Conservation (phyloP, 2,329 filamentous ascomycete species). For the Alternaria panax region DNA sequence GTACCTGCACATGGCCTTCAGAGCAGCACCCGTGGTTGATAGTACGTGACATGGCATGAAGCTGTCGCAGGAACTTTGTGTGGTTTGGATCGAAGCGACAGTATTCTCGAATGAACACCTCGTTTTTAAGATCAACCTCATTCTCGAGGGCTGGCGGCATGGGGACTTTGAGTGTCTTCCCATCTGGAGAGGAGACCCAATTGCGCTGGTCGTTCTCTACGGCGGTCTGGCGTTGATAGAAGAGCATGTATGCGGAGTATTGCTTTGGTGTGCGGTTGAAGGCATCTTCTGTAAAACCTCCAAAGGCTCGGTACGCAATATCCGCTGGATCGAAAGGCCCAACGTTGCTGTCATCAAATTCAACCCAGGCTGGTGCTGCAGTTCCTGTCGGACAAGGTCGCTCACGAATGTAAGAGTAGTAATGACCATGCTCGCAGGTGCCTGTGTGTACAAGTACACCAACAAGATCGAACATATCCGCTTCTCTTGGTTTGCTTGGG, state of each 20-base stretch:
- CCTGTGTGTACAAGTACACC: slow-evolving; percentile 93
- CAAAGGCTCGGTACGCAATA: slow-evolving; percentile 78
- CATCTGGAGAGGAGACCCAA: slow-evolving; percentile 50
- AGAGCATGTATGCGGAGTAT: slow-evolving; percentile 92
- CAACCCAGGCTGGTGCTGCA: slow-evolving; percentile 71
- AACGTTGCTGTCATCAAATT: slow-evolving; percentile 93
- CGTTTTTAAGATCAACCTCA: slow-evolving; percentile 75
- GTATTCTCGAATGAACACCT: slow-evolving; percentile 75
- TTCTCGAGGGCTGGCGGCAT: slow-evolving; percentile 56
- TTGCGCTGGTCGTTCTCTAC: slow-evolving; percentile 55
- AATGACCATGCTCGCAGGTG: slow-evolving; percentile 92
- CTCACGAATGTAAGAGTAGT: slow-evolving; percentile 94
- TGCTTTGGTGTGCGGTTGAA: slow-evolving; percentile 41
- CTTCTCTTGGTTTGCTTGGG: slow-evolving; percentile 60
- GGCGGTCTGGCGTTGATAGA: slow-evolving; percentile 83
- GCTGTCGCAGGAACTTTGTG: slow-evolving; percentile 68
- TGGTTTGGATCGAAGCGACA: slow-evolving; percentile 80
- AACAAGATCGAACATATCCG: slow-evolving; percentile 91
- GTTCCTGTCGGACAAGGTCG: slow-evolving; percentile 64
- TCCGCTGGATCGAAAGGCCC: slow-evolving; percentile 74
- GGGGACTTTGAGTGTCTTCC: slow-evolving; percentile 57
- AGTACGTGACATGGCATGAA: slow-evolving; percentile 65
- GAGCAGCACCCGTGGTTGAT: slow-evolving; percentile 60
- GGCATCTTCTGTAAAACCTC: slow-evolving; percentile 49
- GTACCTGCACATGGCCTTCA: slow-evolving; percentile 48